Conservation (phyloP, 495 filamentous ascomycete genomes). For the Sordaria brevicollis region DNA sequence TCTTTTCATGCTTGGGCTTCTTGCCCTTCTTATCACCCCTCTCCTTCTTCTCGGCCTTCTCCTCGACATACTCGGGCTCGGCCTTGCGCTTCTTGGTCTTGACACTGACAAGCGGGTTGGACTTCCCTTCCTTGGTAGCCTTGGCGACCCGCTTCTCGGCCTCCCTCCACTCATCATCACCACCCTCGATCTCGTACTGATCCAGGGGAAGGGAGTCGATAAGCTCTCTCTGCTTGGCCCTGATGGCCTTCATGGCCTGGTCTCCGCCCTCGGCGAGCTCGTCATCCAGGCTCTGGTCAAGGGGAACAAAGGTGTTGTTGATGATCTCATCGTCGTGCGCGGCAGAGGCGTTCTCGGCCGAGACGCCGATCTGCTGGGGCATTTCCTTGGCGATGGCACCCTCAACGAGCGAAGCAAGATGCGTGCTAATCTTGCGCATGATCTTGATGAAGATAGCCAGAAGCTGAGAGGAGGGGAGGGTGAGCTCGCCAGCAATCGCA, state of each 20-base stretch:
- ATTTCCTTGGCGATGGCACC: slow-evolving; percentile 61
- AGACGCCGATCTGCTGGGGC: slow-evolving; percentile 48
- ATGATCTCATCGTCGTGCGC: slow-evolving; percentile 51
- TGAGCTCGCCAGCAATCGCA: slow-evolving; percentile 69
- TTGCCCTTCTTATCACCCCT: slow-evolving; percentile 41
- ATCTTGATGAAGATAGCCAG: slow-evolving; percentile 97
- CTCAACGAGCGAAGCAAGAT: slow-evolving; percentile 66
- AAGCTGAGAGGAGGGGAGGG: slow-evolving; percentile 63
- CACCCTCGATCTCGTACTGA: slow-evolving; percentile 73
- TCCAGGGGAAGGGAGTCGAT: slow-evolving; percentile 85
- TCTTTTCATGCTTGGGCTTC: slow-evolving; percentile 43
- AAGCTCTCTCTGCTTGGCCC: slow-evolving; percentile 65
- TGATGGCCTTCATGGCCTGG: slow-evolving; percentile 57
- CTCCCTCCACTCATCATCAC: slow-evolving; percentile 62
- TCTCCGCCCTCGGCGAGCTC: slow-evolving; percentile 79
- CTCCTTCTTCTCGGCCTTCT: slow-evolving; percentile 45
- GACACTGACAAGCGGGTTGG: slow-evolving; percentile 69
- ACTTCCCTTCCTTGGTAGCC: slow-evolving; percentile 44
- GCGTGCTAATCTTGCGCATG: slow-evolving; percentile 69
- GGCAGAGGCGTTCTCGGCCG: slow-evolving; percentile 40
- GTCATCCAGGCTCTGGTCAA: slow-evolving; percentile 66
- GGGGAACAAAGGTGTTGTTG: slow-evolving; percentile 52
- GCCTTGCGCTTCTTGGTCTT: slow-evolving; percentile 73
- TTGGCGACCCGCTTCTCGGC: slow-evolving; percentile 67
- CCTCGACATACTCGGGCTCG: slow-evolving; percentile 50